Conservation (phyloP, 2,329 filamentous ascomycete species). For the Diaporthe eres region DNA sequence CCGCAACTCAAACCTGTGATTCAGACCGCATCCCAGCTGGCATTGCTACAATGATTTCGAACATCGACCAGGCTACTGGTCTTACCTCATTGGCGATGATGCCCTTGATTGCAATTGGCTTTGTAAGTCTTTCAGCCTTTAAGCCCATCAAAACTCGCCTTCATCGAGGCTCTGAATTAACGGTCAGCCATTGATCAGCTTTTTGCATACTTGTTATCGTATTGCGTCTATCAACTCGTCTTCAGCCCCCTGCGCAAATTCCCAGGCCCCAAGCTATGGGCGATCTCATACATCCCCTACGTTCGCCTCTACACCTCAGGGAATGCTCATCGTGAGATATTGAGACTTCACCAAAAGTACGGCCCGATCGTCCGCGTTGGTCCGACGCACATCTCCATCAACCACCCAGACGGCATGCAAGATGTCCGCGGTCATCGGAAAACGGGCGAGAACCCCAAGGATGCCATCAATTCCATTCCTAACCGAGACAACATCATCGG, state of each 20-base stretch:
- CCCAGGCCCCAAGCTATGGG: constrained; percentile 38
- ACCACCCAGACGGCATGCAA: constrained; percentile 14
- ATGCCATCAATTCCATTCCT: not conserved
- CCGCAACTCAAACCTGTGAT: not conserved
- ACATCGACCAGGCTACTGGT: not conserved
- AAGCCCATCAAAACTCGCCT: not conserved
- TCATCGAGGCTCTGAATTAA: constrained; percentile 2
- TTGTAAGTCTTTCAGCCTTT: not conserved
- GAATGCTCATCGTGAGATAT: constrained; percentile 21
- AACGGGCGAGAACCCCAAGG: constrained; percentile 23
- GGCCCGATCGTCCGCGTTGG: constrained; percentile 34
- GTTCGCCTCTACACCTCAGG: constrained; percentile 18
- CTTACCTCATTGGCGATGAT: not conserved
- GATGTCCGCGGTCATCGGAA: constrained; percentile 26
- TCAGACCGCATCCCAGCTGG: not conserved
- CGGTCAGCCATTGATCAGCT: not conserved
- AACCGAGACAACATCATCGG: constrained; percentile 19
- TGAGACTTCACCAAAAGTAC: constrained; percentile 22
- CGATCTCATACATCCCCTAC: constrained; percentile 28
- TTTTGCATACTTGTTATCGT: constrained; percentile 7
- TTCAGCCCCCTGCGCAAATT: constrained; percentile 33
- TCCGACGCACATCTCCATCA: constrained; percentile 26
- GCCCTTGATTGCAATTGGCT: not conserved
- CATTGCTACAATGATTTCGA: not conserved
- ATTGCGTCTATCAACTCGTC: constrained; percentile 34